These are phyloP conservation scores for Fusarium xylarioides DNA, from an alignment of 2,329 filamentous ascomycete species.

Conservation along the genomic window DNA sequence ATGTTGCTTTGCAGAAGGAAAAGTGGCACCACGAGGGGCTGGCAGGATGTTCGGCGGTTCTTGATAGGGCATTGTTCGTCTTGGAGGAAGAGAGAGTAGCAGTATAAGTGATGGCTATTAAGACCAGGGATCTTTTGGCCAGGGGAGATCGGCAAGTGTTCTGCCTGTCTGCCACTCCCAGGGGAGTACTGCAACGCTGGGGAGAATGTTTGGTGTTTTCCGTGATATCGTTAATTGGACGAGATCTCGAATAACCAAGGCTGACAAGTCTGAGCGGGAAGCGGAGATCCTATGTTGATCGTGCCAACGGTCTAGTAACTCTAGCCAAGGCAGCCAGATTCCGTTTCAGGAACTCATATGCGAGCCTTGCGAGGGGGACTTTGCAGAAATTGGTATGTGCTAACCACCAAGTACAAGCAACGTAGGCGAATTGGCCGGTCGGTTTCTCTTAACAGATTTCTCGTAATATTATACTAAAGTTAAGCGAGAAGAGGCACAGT, in stretches of 20 bases:
- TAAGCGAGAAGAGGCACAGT: slow-evolving; percentile 16
- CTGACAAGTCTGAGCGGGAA: slow-evolving; percentile 21
- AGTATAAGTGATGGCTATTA: slow-evolving; percentile 15
- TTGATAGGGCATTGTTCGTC: slow-evolving; percentile 11
- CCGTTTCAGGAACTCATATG: slow-evolving; percentile 17
- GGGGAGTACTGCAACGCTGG: slow-evolving; percentile 24
- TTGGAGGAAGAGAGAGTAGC: neutral
- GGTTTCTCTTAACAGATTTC: neutral
- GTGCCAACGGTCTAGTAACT: neutral
- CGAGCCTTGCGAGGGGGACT: slow-evolving; percentile 7
- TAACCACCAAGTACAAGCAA: neutral
- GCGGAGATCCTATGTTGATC: slow-evolving; percentile 28
- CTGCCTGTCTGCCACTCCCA: slow-evolving; percentile 10
- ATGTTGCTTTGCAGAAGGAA: slow-evolving; percentile 31
- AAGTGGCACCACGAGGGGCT: slow-evolving; percentile 35
- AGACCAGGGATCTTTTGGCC: slow-evolving; percentile 19
- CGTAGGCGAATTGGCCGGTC: slow-evolving; percentile 5
- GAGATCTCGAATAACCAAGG: slow-evolving; percentile 17
- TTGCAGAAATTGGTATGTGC: slow-evolving; percentile 10
- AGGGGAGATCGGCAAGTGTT: slow-evolving; percentile 18
- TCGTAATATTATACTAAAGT: neutral
- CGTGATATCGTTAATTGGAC: slow-evolving; percentile 6
- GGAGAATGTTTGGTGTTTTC: slow-evolving; percentile 29
- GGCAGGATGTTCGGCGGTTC: slow-evolving; percentile 28
- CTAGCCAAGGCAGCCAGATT: slow-evolving; percentile 5